These are phyloP conservation scores for Triangularia verruculosa DNA, from an alignment of 2,329 filamentous ascomycete species.

Conservation along the genomic window DNA sequence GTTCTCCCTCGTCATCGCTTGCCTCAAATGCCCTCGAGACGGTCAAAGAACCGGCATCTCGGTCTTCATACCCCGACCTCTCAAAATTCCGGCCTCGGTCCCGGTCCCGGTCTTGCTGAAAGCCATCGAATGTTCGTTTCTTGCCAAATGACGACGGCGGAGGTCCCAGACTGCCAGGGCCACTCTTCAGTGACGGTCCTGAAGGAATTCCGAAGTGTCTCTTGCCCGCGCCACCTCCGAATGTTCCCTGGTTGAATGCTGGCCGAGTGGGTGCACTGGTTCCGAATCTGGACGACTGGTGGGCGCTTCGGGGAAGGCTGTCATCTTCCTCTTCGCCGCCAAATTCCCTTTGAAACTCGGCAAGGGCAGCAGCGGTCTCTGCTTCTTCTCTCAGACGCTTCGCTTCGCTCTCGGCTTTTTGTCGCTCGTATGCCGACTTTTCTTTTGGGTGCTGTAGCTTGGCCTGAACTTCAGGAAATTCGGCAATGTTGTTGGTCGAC, in stretches of 20 bases:
- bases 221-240: slow-evolving; percentile 42
- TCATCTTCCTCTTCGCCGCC: slow-evolving; percentile 55
- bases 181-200: slow-evolving; percentile 55
- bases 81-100: slow-evolving; percentile 12
- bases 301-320: slow-evolving; percentile 16
- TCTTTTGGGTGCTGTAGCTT: slow-evolving; percentile 79
- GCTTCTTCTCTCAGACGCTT: slow-evolving; percentile 81
- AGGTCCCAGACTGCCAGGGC: slow-evolving; percentile 60
- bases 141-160: slow-evolving; percentile 47
- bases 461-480: slow-evolving; percentile 69
- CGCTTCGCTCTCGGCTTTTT: slow-evolving; percentile 84
- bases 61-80: slow-evolving; percentile 39
- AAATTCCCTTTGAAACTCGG: slow-evolving; percentile 82
- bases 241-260: slow-evolving; percentile 30
- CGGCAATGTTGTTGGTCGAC: slow-evolving; percentile 45
- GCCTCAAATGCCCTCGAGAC: slow-evolving; percentile 71
- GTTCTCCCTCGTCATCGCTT: slow-evolving; percentile 56
- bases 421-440: slow-evolving; percentile 83
- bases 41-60: slow-evolving; percentile 48
- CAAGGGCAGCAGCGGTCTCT: slow-evolving; percentile 82
- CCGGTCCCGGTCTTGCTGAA: slow-evolving; percentile 35
- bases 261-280: slow-evolving; percentile 30
- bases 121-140: slow-evolving; percentile 53
- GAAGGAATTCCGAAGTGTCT: slow-evolving; percentile 63
- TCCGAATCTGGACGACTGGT: slow-evolving; percentile 18